A percentile compares a stretch with the other conserved stretches of the same genome.
phyloP scores from a whole-genome alignment of 352 stramenopile genomes.

The Saprolegnia parasitica region DNA sequence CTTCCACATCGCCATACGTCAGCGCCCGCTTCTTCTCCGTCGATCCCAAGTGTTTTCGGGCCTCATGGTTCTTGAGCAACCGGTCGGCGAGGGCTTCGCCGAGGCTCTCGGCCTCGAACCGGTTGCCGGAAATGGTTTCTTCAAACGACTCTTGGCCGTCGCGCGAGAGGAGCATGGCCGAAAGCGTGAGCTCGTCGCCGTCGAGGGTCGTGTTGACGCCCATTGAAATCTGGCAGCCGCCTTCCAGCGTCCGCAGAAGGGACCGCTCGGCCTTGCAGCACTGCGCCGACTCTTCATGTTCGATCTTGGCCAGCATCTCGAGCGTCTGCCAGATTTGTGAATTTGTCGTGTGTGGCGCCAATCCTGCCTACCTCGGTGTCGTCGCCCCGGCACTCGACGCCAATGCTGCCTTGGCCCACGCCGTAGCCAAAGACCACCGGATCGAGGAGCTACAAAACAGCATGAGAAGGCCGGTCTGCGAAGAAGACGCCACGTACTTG shows the following conservation, averaged over 20 bases:
- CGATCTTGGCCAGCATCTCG: conserved; percentile 71
- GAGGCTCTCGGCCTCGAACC: conserved; percentile 52
- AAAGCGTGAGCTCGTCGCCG: conserved; percentile 58
- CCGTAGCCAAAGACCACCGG: conserved; percentile 72
- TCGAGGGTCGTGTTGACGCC: conserved; percentile 67
- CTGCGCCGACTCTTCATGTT: conserved; percentile 69
- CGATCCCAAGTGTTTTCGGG: conserved; percentile 54
- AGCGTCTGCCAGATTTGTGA: conserved; percentile 42
- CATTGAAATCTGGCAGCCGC: conserved; percentile 86
- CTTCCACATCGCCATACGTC: conserved; percentile 67
- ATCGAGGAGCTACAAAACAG: conserved; percentile 42
- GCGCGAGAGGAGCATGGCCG: conserved; percentile 61
- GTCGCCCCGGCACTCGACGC: conserved; percentile 71
- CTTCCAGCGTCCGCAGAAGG: conserved; percentile 74
- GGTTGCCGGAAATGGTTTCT: conserved; percentile 52
- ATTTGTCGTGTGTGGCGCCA: too few relatives aligned
- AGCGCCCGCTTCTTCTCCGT: conserved; percentile 61
- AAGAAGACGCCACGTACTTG: conserved; percentile 33
- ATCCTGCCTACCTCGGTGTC: conserved; percentile 45
- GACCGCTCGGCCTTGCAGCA: conserved; percentile 78
- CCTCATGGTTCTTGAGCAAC: conserved; percentile 53
- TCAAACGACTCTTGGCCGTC: conserved; percentile 51
- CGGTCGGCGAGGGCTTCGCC: conserved; percentile 58
- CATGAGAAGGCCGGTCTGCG: not conserved
- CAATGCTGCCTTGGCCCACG: conserved; percentile 82